Percentiles rank a stretch among this genome's conserved stretches.
These are phyloP conservation scores for Davidsoniella neocaledoniae DNA, from an alignment of 2,329 filamentous ascomycete genomes.

Conservation along the genomic window DNA sequence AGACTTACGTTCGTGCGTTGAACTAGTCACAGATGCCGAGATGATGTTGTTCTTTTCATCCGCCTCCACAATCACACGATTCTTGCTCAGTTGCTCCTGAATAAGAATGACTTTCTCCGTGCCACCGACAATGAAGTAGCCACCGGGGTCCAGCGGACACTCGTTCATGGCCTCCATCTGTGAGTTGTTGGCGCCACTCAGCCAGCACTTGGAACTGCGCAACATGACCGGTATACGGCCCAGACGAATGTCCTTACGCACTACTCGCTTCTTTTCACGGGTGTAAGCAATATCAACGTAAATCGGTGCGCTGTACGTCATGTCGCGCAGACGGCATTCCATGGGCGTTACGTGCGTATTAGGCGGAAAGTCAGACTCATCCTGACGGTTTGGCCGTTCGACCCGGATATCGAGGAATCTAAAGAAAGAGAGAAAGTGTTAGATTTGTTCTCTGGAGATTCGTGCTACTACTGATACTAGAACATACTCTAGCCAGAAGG, in stretches of 20 bases:
- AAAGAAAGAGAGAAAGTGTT: constrained; percentile 12
- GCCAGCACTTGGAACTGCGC: constrained; percentile 80
- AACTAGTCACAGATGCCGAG: constrained; percentile 91
- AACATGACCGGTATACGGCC: constrained; percentile 94
- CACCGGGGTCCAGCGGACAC: constrained; percentile 87
- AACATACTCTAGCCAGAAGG: constrained; percentile 65
- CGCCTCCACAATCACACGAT: constrained; percentile 91
- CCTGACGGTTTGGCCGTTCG: constrained; percentile 60
- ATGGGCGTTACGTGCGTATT: constrained; percentile 74
- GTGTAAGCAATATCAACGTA: constrained; percentile 84
- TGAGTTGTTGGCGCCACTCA: constrained; percentile 66
- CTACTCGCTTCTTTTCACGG: constrained; percentile 58
- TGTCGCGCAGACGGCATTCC: constrained; percentile 88
- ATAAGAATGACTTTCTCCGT: constrained; percentile 98
- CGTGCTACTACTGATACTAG: neutral
- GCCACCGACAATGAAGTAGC: constrained; percentile 94
- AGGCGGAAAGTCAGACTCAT: constrained; percentile 54
- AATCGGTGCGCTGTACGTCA: constrained; percentile 95
- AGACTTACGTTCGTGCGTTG: constrained; percentile 91
- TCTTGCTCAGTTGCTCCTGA: constrained; percentile 97
- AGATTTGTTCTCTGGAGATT: neutral
- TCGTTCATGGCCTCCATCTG: constrained; percentile 90
- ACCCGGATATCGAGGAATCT: constrained; percentile 78
- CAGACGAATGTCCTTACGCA: constrained; percentile 61
- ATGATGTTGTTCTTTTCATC: constrained; percentile 85